phyloP scores from a whole-genome alignment of 768 basidiomycete genomes.

The Cystofilobasidium ferigula region DNA sequence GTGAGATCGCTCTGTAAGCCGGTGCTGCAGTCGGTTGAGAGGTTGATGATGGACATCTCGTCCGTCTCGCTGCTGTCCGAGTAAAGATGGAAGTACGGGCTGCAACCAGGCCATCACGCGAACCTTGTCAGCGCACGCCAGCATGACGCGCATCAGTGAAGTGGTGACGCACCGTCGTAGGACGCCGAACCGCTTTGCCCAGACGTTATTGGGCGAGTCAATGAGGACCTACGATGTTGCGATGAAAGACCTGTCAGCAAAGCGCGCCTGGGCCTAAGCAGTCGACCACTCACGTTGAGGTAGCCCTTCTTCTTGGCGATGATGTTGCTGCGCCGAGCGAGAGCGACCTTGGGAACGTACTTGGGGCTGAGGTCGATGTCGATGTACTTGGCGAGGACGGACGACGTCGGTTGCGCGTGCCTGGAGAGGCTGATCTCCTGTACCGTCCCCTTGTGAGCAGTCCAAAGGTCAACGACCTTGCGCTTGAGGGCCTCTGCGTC shows the following conservation, averaged over 20 bases:
- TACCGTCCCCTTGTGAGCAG: not conserved
- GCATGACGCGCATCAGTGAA: too few relatives aligned
- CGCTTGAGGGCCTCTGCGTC: not conserved
- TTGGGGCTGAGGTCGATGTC: conserved; percentile 10
- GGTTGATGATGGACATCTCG: conserved; percentile 63
- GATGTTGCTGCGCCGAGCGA: conserved; percentile 49
- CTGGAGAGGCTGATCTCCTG: not conserved
- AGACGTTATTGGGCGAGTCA: conserved; percentile 66
- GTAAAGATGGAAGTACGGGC: conserved; percentile 84
- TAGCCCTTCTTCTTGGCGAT: conserved; percentile 69
- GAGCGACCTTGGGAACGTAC: conserved; percentile 13
- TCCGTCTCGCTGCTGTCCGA: conserved; percentile 71
- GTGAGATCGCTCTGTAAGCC: conserved; percentile 34
- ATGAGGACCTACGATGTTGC: conserved; percentile 52
- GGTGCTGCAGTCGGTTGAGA: conserved; percentile 73
- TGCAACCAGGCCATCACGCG: conserved; percentile 40
- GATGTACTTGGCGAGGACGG: conserved; percentile 7
- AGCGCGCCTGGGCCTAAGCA: too few relatives aligned
- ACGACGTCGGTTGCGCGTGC: not conserved
- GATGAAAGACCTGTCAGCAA: too few relatives aligned
- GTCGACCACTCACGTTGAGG: conserved; percentile 37
- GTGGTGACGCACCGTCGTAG: conserved; percentile 62
- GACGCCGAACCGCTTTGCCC: conserved; percentile 79
- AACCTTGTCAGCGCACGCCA: too few relatives aligned
- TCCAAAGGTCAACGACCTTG: not conserved